These are phyloP conservation scores for Polygonum maritimum DNA, from an alignment of 148 eudicot genomes.

Conservation along the genomic window DNA sequence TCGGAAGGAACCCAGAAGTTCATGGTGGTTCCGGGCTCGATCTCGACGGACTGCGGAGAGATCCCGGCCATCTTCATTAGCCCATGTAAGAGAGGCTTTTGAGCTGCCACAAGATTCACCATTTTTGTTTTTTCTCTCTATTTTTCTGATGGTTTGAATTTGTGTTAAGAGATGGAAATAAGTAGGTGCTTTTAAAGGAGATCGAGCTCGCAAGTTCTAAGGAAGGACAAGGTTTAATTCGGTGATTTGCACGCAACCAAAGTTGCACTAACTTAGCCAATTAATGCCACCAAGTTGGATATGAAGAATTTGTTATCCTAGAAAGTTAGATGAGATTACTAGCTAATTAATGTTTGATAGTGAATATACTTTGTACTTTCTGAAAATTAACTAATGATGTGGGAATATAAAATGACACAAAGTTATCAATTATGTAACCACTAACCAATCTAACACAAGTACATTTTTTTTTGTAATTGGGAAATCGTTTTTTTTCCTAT, in stretches of 20 bases:
- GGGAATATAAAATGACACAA: too few species aligned
- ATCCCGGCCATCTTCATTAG: slow-evolving; percentile 84
- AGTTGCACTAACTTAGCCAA: too few species aligned
- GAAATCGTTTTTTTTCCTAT: too few species aligned
- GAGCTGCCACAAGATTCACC: slow-evolving; percentile 85
- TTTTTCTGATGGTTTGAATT: not conserved
- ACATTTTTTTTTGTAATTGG: too few species aligned
- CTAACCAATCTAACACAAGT: too few species aligned
- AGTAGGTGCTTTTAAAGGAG: not conserved
- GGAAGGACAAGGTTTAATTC: not conserved
- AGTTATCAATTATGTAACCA: too few species aligned
- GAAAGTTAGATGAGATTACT: not conserved
- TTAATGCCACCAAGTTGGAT: too few species aligned
- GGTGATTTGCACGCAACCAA: too few species aligned
- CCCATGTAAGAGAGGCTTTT: slow-evolving; percentile 50
- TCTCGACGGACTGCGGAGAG: slow-evolving; percentile 42
- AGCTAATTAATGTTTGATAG: not conserved
- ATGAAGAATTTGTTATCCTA: not conserved
- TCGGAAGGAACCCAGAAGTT: slow-evolving; percentile 70
- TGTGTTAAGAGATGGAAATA: not conserved
- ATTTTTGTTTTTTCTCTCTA: slow-evolving; percentile 18
- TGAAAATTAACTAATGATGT: too few species aligned
- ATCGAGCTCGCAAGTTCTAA: not conserved
- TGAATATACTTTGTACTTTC: too few species aligned
- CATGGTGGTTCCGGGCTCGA: slow-evolving; percentile 69